Percentiles rank a stretch among this genome's conserved stretches.
Evolutionary conservation across 371 early-diverging fungal species (phyloP).

Genomic region (Syncephalastrum monosporum): DNA sequence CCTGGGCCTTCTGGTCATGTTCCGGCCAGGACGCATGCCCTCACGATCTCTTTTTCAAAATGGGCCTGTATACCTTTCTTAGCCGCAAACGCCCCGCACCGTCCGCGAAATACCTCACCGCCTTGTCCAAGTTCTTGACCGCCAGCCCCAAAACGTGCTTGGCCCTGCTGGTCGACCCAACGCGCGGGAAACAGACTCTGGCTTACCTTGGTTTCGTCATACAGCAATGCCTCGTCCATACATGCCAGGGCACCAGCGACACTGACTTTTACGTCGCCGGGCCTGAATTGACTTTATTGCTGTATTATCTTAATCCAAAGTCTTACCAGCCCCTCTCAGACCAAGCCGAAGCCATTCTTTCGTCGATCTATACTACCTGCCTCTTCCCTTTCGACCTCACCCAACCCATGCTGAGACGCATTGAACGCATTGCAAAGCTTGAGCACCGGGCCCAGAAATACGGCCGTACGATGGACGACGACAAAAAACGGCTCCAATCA

Average conservation of each 20-base stretch:
- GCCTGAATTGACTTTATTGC: slow-evolving; percentile 47
- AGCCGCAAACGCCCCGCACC: too few relatives aligned
- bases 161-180: slow-evolving; percentile 28
- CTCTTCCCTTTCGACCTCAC: too few relatives aligned
- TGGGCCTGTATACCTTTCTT: slow-evolving; percentile 12
- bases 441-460: slow-evolving; percentile 28
- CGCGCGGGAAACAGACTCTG: slow-evolving; percentile 21
- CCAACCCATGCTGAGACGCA: slow-evolving; percentile 27
- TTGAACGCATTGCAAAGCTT: slow-evolving; percentile 36
- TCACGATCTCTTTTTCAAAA: not conserved
- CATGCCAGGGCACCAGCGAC: slow-evolving; percentile 16
- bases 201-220: slow-evolving; percentile 24
- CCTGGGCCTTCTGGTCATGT: slow-evolving; percentile 28
- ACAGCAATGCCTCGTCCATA: slow-evolving; percentile 24
- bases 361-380: too few relatives aligned
- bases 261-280: slow-evolving; percentile 31
- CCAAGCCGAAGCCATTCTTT: slow-evolving; percentile 5
- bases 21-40: slow-evolving; percentile 3
- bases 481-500: slow-evolving; percentile 30
- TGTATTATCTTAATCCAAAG: slow-evolving; percentile 51
- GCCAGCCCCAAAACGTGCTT: too few relatives aligned
- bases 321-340: slow-evolving; percentile 25
- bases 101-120: too few relatives aligned
- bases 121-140: slow-evolving; percentile 4
- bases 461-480: slow-evolving; percentile 13